These are phyloP conservation scores for Marasmius sp. DNA, from an alignment of 1,284 basidiomycete species.

Conservation along the genomic window DNA sequence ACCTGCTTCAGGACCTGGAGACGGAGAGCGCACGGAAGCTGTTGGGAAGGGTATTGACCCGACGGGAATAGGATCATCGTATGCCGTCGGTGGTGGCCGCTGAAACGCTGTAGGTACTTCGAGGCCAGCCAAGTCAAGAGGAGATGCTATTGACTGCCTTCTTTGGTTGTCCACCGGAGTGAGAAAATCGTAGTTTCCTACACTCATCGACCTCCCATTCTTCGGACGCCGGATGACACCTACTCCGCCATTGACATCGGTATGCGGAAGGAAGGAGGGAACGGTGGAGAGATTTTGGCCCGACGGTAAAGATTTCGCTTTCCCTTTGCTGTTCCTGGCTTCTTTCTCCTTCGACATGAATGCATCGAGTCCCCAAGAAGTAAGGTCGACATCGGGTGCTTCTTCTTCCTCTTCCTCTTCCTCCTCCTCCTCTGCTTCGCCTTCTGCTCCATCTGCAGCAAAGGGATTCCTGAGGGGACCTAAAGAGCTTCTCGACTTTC, in stretches of 20 bases:
- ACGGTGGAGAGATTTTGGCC: slow-evolving; percentile 39
- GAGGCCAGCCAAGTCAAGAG: slow-evolving; percentile 51
- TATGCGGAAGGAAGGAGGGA: slow-evolving; percentile 32
- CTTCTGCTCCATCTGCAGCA: slow-evolving; percentile 55
- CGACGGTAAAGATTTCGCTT: slow-evolving; percentile 52
- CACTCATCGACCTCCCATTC: slow-evolving; percentile 59
- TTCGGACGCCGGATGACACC: slow-evolving; percentile 32
- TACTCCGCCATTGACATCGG: slow-evolving; percentile 30
- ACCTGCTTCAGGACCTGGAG: slow-evolving; percentile 41
- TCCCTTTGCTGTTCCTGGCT: slow-evolving; percentile 45
- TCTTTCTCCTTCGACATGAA: slow-evolving; percentile 69
- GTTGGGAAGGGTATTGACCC: slow-evolving; percentile 67
- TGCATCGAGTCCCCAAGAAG: slow-evolving; percentile 80
- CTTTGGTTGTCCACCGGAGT: slow-evolving; percentile 28
- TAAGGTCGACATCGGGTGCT: slow-evolving; percentile 72
- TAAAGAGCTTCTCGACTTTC: slow-evolving; percentile 54
- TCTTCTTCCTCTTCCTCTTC: slow-evolving; percentile 37
- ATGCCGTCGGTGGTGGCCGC: slow-evolving; percentile 43
- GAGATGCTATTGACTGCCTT: slow-evolving; percentile 55
- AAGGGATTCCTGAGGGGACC: slow-evolving; percentile 69
- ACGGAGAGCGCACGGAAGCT: slow-evolving; percentile 51
- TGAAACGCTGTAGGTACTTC: slow-evolving; percentile 39
- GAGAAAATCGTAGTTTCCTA: slow-evolving; percentile 57
- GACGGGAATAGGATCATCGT: slow-evolving; percentile 42
- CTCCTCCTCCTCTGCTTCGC: slow-evolving; percentile 49